A percentile compares a stretch with the other conserved stretches of the same genome.
These are phyloP conservation scores for Stylosanthes scabra DNA, from an alignment of 331 rosid genomes.

Conservation along the genomic window DNA sequence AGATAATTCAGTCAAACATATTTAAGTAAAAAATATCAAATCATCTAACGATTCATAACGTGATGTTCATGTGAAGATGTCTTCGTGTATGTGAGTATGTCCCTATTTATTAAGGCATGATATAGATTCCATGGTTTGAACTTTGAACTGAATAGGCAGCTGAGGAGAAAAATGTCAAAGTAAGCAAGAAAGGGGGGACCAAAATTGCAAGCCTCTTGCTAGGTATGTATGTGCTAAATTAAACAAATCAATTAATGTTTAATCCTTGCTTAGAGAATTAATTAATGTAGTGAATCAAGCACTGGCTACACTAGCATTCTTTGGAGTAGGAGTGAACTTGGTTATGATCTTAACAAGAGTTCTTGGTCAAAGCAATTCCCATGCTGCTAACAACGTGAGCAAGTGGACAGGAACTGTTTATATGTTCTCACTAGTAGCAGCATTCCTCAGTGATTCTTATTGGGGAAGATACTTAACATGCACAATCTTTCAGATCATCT, in stretches of 20 bases:
- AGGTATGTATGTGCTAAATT: slow-evolving; percentile 41
- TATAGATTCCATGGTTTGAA: neutral
- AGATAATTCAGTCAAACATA: too few species aligned
- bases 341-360: slow-evolving; percentile 80
- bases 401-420: slow-evolving; percentile 93
- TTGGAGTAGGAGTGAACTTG: slow-evolving; percentile 85
- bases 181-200: slow-evolving; percentile 61
- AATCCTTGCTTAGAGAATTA: too few species aligned
- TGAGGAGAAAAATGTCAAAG: slow-evolving; percentile 19
- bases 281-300: slow-evolving; percentile 71
- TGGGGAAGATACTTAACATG: slow-evolving; percentile 87
- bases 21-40: too few species aligned
- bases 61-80: too few species aligned
- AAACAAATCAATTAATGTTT: neutral
- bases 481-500: slow-evolving; percentile 67
- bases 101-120: too few species aligned
- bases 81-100: too few species aligned
- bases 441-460: slow-evolving; percentile 84
- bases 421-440: slow-evolving; percentile 71
- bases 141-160: slow-evolving; percentile 34
- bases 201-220: slow-evolving; percentile 65
- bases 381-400: slow-evolving; percentile 81
- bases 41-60: too few species aligned
- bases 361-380: slow-evolving; percentile 68
- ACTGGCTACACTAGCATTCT: slow-evolving; percentile 82